Evolutionary conservation across 257 asterid species (phyloP), one percentile per base, ranked within the genome.

Genomic region (Gardenia jasminoides): DNA sequence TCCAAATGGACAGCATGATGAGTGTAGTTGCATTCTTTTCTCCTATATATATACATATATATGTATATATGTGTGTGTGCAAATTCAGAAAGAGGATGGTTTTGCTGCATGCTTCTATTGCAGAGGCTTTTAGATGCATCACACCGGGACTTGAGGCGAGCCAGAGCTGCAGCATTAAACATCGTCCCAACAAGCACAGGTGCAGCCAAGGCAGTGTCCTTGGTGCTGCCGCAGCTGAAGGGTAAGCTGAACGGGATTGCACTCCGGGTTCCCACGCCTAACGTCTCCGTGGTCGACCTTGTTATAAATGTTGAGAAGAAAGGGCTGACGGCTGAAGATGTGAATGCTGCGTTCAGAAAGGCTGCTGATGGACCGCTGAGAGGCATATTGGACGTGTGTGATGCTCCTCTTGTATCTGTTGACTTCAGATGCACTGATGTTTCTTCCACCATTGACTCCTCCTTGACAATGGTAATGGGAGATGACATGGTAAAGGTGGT

Each of bases 401-500:
- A 94, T 43, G 88, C 26, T 1, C 96, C 96, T 31, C 96, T 91
- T 69, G 97, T 94, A n/a, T 94, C 97, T 0, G 94, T 91, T 26
- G 99, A 93, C 78, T 93, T 94, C 89, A 77, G 95, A 47, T 89
- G 97, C 88, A 70, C 90, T 4, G 97, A 94, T 66, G 96, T 92
- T 47, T 92, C 98, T 0, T 80, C 95, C 76, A 89, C 93, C 78
- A 91, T 92, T 16, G 98, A 94, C 66, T 88, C 98, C 15, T 91
- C 98, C 7, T 81, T 94, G 90, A 94, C 98, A 3, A 94, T 94
- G 98, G 98, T 94, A 0, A 94, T 94, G 98, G 98, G 98, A 80
- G 98, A 90, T 74, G 98, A 94, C 80, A 94, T 94, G 98, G 94
- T 94, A 31, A 94, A 94, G 88, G 98, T 93, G 54, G 93, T 94